phyloP scores from a whole-genome alignment of 192 early-diverging fungal species.

The Powellomyces hirtus region DNA sequence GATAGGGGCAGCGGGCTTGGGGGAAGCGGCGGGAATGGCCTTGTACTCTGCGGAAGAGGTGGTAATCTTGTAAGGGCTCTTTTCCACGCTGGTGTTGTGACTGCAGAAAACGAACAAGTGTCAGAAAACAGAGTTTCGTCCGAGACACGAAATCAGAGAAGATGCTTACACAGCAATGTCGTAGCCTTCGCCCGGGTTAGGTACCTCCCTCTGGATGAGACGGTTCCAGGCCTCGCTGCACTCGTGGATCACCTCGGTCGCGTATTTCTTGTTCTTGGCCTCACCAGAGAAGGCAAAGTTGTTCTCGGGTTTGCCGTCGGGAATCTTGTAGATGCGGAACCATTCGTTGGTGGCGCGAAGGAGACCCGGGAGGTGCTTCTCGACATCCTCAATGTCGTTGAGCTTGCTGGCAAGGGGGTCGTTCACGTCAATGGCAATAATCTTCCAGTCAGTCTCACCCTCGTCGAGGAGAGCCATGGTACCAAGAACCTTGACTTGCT shows the following conservation, averaged over 20 bases:
- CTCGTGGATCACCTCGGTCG: constrained; percentile 86
- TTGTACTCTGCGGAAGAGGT: constrained; percentile 51
- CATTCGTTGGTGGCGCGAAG: constrained; percentile 97
- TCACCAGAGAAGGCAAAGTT: constrained; percentile 93
- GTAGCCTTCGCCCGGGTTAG: constrained; percentile 67
- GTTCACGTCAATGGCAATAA: constrained; percentile 96
- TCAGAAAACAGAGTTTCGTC: no score
- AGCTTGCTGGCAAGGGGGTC: constrained; percentile 96
- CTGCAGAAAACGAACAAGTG: constrained; percentile 39
- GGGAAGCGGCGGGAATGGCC: constrained; percentile 51
- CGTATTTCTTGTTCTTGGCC: constrained; percentile 77
- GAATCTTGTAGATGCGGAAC: constrained; percentile 99
- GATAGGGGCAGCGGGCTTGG: constrained; percentile 64
- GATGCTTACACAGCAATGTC: constrained; percentile 63
- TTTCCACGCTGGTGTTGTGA: constrained; percentile 62
- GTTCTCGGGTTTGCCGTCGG: constrained; percentile 99
- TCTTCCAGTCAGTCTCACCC: constrained; percentile 99
- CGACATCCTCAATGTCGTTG: constrained; percentile 98
- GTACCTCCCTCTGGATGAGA: constrained; percentile 66
- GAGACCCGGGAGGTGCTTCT: constrained; percentile 94
- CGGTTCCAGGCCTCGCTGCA: constrained; percentile 91
- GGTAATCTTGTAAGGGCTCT: constrained; percentile 70
- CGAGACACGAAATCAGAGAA: no score
- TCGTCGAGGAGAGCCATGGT: constrained; percentile 99
- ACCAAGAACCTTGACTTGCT: constrained; percentile 99